Base-by-base conservation (phyloP, 176 grass and related monocot genomes). In the Rhynchospora pubera region DNA sequence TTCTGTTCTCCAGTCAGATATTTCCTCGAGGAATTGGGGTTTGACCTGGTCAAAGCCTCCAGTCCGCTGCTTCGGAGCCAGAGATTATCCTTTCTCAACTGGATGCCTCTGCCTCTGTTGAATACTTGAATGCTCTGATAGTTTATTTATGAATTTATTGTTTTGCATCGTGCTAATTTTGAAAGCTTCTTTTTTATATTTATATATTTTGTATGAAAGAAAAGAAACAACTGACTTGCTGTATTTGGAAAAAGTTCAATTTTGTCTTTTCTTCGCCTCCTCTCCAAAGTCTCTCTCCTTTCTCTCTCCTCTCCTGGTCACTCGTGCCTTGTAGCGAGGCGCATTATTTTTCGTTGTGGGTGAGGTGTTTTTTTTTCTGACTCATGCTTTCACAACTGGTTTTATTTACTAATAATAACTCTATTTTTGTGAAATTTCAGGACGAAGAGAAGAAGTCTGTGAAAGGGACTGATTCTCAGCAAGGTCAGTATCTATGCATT, bases 401-500 rank as follows among this genome's bases (percentile, higher is more conserved):
- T 79, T 48, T 72, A 2, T 56, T 21, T 6, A 5, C 45, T 46
- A 28, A 28, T 28, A 28, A 28, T 28, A 21, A 71, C 9, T 87
- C 50, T n/a, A 46, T 7, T 84, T 51, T 65, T 77, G 23, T n/a
- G 72, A 26, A 21, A 78, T 57, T 79, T 86, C 72, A 86, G 88
- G 84, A n/a, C 13, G 81, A 87, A 60, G 61, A 45, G 23, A 83
- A 80, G 57, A 84, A 48, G 63, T 79, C 65, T 19, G 23, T 67
- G 81, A 87, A 87, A 87, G 81, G 57, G 81, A 90, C 72, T 9
- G 75, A 69, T 71, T 87, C 75, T 51, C 47, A 57, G 65, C 85
- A 74, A 90, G 88, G 88, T 90, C 65, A 79, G 88, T 84, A 39
- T 28, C 16, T 61, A 44, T 80, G 80, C 65, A 75, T 79, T 62